These are phyloP conservation scores for Apiotrichum brassicae DNA, from an alignment of 1,284 basidiomycete genomes.

Conservation along the genomic window DNA sequence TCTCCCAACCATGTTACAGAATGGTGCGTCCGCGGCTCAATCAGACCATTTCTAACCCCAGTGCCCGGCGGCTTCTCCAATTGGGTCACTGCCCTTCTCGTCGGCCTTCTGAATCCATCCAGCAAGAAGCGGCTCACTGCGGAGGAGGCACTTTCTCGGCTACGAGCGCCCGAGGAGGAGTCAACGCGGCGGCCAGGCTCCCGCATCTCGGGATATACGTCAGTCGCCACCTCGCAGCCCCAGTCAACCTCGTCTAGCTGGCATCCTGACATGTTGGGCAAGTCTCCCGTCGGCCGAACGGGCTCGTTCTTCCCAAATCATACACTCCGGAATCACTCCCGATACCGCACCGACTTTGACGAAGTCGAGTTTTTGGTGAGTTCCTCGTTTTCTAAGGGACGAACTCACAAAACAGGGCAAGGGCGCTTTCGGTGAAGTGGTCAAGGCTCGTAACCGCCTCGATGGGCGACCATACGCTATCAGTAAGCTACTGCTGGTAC, in stretches of 20 bases:
- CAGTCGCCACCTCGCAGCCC: not conserved
- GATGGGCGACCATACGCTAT: conserved; percentile 48
- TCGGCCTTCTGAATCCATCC: conserved; percentile 33
- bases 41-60: conserved; percentile 4
- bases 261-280: conserved; percentile 23
- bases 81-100: conserved; percentile 29
- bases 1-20: conserved; percentile 32
- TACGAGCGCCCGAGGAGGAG: conserved; percentile 26
- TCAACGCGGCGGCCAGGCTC: conserved; percentile 14
- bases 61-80: conserved; percentile 24
- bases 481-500: conserved; percentile 31
- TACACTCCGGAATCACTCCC: conserved; percentile 25
- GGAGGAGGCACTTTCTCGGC: conserved; percentile 33
- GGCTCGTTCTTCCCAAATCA: conserved; percentile 24
- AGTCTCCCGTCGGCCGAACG: conserved; percentile 23
- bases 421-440: conserved; percentile 88
- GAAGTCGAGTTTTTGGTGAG: conserved; percentile 46
- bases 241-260: conserved; percentile 6
- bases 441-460: conserved; percentile 80
- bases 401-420: conserved; percentile 59
- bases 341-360: conserved; percentile 46
- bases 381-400: no score
- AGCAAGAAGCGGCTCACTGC: conserved; percentile 41
- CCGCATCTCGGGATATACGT: not conserved
- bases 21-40: conserved; percentile 21